A percentile compares a stretch with the other conserved stretches of the same genome.
Evolutionary conservation across 768 basidiomycete genomes (phyloP).

Genomic region (Artomyces pyxidatus): DNA sequence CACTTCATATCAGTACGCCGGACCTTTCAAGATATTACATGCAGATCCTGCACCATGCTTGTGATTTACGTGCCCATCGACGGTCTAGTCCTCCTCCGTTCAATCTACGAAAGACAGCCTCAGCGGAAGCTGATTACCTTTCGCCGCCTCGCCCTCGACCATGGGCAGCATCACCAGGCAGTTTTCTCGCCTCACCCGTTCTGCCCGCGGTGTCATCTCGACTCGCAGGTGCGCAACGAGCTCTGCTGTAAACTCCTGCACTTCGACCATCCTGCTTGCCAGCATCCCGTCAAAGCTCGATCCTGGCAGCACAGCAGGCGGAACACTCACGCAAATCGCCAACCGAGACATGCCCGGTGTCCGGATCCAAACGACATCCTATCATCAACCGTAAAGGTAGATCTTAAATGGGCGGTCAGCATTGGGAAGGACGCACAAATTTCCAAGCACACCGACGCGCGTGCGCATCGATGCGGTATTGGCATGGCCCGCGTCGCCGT

Average conservation of each 20-base stretch:
- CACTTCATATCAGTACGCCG: no score
- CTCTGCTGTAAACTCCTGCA: constrained; percentile 54
- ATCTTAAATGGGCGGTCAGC: neutral
- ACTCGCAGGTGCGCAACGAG: constrained; percentile 48
- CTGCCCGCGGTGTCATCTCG: constrained; percentile 21
- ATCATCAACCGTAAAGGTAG: neutral
- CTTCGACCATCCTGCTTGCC: constrained; percentile 29
- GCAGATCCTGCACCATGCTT: no score
- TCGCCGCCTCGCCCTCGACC: constrained; percentile 7
- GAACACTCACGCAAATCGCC: constrained; percentile 8
- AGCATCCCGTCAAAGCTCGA: neutral
- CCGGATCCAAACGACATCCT: constrained; percentile 11
- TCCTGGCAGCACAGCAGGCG: neutral
- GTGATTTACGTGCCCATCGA: neutral
- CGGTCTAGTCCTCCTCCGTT: neutral
- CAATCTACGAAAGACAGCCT: constrained; percentile 5
- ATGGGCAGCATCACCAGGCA: constrained; percentile 10
- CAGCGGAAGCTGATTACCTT: constrained; percentile 11
- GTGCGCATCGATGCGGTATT: neutral
- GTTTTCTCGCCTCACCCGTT: constrained; percentile 22
- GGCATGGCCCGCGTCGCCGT: no score
- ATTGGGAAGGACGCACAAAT: neutral
- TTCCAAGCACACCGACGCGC: constrained; percentile 5
- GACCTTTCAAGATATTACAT: no score
- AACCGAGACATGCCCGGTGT: constrained; percentile 10